Percentiles rank a stretch among this genome's conserved stretches.
These are phyloP conservation scores for Gossypium davidsonii DNA, from an alignment of 441 rosid genomes.

Conservation along the genomic window DNA sequence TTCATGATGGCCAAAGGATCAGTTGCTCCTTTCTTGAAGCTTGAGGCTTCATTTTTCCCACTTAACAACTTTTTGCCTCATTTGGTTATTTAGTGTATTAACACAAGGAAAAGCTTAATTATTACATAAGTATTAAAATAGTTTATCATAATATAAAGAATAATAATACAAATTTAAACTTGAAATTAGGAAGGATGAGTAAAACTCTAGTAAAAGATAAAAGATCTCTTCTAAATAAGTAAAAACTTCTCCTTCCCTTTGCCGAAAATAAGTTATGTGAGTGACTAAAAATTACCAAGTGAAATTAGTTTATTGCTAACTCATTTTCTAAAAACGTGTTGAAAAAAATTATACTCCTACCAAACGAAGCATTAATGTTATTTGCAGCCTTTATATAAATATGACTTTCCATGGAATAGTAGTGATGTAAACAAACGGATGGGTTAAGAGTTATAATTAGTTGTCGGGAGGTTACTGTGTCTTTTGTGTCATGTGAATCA, in stretches of 20 bases:
- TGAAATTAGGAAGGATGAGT: not conserved
- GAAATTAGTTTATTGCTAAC: not conserved
- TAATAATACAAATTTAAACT: not conserved
- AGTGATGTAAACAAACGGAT: not conserved
- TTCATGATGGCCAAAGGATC: not conserved
- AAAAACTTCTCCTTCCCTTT: not conserved
- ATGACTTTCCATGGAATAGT: not conserved
- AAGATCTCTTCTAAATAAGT: not conserved
- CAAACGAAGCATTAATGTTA: not conserved
- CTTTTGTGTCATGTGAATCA: not conserved
- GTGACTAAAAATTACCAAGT: not conserved
- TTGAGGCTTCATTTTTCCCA: not conserved
- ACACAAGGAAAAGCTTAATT: not conserved
- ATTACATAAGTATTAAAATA: too few species aligned
- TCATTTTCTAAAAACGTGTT: not conserved
- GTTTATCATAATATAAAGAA: not conserved
- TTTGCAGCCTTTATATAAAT: slow-evolving; percentile 1
- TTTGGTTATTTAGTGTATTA: not conserved
- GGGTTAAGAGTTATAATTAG: not conserved
- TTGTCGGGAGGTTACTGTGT: not conserved
- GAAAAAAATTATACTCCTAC: not conserved
- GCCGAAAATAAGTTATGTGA: not conserved
- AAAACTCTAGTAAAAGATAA: not conserved
- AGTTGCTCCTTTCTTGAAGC: not conserved
- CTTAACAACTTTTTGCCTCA: not conserved